phyloP scores from a whole-genome alignment of 257 asterid species.

The Capsicum chinense region DNA sequence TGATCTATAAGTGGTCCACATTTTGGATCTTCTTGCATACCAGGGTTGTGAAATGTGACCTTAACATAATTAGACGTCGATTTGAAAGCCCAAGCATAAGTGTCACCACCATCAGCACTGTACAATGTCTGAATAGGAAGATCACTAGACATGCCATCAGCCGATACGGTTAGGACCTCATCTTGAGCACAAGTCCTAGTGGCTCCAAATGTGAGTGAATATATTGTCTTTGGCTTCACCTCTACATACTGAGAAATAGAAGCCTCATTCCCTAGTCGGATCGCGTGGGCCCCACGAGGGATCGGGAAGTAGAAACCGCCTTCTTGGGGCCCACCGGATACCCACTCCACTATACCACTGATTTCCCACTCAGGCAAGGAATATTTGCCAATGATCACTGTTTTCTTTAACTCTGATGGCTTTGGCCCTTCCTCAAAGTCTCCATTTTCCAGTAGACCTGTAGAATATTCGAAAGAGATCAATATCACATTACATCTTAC shows the following conservation, averaged over 20 bases:
- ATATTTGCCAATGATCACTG: slow-evolving; percentile 59
- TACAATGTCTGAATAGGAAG: slow-evolving; percentile 78
- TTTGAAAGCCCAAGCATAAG: slow-evolving; percentile 78
- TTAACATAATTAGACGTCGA: slow-evolving; percentile 55
- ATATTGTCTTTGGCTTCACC: slow-evolving; percentile 45
- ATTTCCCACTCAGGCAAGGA: slow-evolving; percentile 82
- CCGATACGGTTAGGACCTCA: slow-evolving; percentile 61
- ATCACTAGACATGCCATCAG: slow-evolving; percentile 55
- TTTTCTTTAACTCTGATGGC: slow-evolving; percentile 56
- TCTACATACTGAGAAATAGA: slow-evolving; percentile 58
- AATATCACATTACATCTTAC: not conserved
- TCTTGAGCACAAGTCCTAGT: slow-evolving; percentile 86
- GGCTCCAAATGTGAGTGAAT: slow-evolving; percentile 67
- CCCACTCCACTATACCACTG: slow-evolving; percentile 66
- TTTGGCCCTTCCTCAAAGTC: slow-evolving; percentile 72
- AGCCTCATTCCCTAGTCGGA: slow-evolving; percentile 76
- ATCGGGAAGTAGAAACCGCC: slow-evolving; percentile 67
- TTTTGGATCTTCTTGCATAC: slow-evolving; percentile 76
- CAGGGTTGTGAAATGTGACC: slow-evolving; percentile 72
- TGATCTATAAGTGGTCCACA: slow-evolving; percentile 84
- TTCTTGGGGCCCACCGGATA: slow-evolving; percentile 79
- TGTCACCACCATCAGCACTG: slow-evolving; percentile 75
- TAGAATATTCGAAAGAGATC: not conserved
- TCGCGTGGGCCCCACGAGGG: slow-evolving; percentile 78
- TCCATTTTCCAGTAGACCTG: slow-evolving; percentile 67